Conservation (phyloP, 208 protist genomes). For the Acanthamoeba royreba region DNA sequence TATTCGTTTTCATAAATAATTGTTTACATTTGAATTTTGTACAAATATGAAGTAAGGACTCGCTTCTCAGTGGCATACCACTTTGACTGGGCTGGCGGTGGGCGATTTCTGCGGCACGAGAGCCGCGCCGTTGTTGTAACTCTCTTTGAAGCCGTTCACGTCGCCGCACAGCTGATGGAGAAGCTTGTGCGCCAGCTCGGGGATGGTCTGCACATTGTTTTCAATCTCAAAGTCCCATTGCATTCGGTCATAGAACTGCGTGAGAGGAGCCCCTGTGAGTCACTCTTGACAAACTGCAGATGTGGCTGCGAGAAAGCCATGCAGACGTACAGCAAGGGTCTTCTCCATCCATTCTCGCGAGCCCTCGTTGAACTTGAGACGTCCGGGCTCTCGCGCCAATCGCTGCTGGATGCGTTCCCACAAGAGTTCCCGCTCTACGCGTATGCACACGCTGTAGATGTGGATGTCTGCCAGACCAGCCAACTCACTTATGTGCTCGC, state of each 20-base stretch:
- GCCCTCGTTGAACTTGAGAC: conserved; percentile 31
- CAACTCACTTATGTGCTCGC: not conserved
- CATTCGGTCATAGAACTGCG: conserved; percentile 16
- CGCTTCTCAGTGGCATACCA: not conserved
- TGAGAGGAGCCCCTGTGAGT: not conserved
- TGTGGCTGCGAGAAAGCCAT: not conserved
- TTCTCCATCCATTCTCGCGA: conserved; percentile 35
- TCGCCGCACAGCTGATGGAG: not conserved
- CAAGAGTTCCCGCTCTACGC: not conserved
- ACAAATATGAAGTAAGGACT: too few species aligned
- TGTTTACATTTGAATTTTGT: too few species aligned
- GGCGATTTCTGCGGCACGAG: not conserved
- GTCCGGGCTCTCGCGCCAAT: not conserved
- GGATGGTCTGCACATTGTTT: conserved; percentile 39
- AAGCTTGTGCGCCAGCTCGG: conserved; percentile 26
- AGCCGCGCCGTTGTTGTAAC: not conserved
- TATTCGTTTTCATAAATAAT: too few species aligned
- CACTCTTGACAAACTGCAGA: not conserved
- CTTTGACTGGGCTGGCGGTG: not conserved
- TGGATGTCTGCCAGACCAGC: not conserved
- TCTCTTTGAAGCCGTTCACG: conserved; percentile 10
- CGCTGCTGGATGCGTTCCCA: conserved; percentile 32
- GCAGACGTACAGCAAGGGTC: not conserved
- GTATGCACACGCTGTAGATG: conserved; percentile 44
- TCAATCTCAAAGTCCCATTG: conserved; percentile 33